phyloP scores from a whole-genome alignment of 306 rosid species.

The Malus orientalis region DNA sequence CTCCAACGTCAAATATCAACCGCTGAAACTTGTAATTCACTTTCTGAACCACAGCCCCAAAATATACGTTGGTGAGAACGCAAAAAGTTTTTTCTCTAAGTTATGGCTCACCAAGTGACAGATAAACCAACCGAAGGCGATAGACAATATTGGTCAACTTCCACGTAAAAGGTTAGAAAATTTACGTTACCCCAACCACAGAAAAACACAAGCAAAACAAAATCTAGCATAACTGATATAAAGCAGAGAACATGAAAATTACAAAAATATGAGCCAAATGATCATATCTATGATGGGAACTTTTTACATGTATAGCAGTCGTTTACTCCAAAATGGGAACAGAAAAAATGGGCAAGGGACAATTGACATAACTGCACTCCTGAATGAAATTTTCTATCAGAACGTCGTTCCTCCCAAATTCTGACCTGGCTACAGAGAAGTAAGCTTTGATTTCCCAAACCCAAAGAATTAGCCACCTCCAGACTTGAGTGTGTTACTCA shows the following conservation, averaged over 20 bases:
- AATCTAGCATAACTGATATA: neutral
- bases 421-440: constrained; percentile 21
- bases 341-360: constrained; percentile 15
- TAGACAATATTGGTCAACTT: neutral
- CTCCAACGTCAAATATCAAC: too few species aligned
- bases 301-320: constrained; percentile 25
- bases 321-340: constrained; percentile 22
- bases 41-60: neutral
- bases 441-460: constrained; percentile 23
- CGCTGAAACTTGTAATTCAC: neutral
- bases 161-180: neutral
- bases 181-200: neutral
- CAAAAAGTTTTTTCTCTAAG: neutral
- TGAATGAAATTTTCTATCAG: constrained; percentile 22
- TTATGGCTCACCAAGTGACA: neutral
- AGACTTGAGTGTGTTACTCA: constrained; percentile 89
- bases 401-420: constrained; percentile 19
- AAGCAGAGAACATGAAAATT: neutral
- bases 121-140: neutral
- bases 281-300: constrained; percentile 8
- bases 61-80: neutral
- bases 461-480: constrained; percentile 63
- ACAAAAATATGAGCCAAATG: constrained; percentile 2
- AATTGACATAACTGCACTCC: constrained; percentile 22
- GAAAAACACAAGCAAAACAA: neutral